phyloP scores from a whole-genome alignment of 495 filamentous ascomycete genomes.

The Tuber calosporum region DNA sequence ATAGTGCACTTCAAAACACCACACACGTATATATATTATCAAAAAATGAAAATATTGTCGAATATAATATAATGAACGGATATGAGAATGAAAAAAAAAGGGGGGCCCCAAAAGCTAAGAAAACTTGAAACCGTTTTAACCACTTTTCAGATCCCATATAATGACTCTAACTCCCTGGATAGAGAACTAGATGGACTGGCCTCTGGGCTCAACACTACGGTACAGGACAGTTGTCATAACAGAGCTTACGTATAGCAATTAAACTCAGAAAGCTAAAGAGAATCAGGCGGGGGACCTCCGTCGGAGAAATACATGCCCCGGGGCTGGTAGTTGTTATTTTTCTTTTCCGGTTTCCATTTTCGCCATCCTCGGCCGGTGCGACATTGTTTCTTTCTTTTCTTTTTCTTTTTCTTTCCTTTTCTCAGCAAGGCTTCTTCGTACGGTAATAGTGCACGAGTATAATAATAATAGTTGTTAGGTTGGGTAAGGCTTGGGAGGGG shows the following conservation, averaged over 20 bases:
- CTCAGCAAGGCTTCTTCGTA: neutral
- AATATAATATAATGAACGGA: neutral
- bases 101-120: neutral
- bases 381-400: neutral
- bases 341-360: neutral
- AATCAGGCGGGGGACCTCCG: neutral
- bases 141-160: conserved; percentile 4
- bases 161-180: neutral
- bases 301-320: conserved; percentile 3
- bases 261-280: neutral
- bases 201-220: neutral
- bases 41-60: neutral
- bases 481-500: neutral
- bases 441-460: neutral
- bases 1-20: conserved; percentile 2
- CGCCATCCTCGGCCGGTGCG: neutral
- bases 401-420: neutral
- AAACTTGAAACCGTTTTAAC: neutral
- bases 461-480: neutral
- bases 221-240: neutral
- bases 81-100: neutral
- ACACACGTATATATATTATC: neutral
- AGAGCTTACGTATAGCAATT: conserved; percentile 3
- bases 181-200: neutral
- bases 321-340: neutral